Conservation (phyloP, 179 eudicot genomes). For the Camellia oleifera region DNA sequence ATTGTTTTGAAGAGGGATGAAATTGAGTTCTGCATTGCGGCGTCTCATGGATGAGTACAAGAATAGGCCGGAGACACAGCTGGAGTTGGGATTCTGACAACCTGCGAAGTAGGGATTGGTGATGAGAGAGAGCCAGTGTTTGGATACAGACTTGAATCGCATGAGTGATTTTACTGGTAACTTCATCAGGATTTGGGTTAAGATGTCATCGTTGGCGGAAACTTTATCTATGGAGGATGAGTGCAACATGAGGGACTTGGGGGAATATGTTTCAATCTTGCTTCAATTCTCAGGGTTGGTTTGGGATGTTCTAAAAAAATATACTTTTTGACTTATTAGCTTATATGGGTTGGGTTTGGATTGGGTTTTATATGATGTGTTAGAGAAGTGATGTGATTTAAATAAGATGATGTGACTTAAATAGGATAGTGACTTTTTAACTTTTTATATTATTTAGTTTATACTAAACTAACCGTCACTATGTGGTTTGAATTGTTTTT, state of each 20-base stretch:
- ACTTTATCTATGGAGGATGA: background rate
- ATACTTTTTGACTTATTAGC: too few relatives aligned
- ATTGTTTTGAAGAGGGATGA: constrained; percentile 15
- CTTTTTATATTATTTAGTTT: too few relatives aligned
- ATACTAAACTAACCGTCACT: too few relatives aligned
- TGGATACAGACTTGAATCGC: constrained; percentile 30
- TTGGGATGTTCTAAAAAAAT: too few relatives aligned
- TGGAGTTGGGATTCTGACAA: constrained; percentile 13
- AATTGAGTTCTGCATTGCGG: background rate
- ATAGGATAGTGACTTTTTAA: too few relatives aligned
- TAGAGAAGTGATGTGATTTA: too few relatives aligned
- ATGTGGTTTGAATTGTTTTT: background rate
- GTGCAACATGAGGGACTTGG: background rate
- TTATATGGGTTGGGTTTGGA: too few relatives aligned
- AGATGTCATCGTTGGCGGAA: constrained; percentile 21
- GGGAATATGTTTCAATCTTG: too few relatives aligned
- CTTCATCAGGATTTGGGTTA: constrained; percentile 23
- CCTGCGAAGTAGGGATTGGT: constrained; percentile 13
- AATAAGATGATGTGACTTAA: too few relatives aligned
- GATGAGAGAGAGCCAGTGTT: constrained; percentile 29
- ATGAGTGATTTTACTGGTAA: constrained; percentile 33
- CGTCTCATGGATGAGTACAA: background rate
- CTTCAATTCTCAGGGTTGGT: too few relatives aligned
- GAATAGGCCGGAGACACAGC: constrained; percentile 21
- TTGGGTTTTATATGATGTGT: too few relatives aligned